phyloP scores from a whole-genome alignment of 2,329 filamentous ascomycete genomes.

The Nakataea oryzae region DNA sequence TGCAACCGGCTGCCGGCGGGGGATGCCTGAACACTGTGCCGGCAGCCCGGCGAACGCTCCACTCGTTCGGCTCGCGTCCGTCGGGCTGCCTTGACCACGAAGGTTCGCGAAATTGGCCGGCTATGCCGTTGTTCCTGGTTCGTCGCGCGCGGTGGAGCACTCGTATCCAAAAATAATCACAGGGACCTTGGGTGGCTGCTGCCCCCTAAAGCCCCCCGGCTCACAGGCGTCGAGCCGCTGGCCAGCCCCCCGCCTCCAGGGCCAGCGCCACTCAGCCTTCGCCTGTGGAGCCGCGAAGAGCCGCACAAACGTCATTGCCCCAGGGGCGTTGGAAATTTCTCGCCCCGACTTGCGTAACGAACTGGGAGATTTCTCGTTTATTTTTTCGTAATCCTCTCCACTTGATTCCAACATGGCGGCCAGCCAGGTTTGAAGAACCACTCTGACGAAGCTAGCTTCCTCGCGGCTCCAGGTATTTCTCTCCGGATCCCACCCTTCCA shows the following conservation, averaged over 20 bases:
- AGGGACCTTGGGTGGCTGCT: neutral
- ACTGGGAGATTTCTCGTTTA: neutral
- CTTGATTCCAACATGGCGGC: neutral
- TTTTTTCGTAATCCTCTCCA: neutral
- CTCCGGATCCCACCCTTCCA: neutral
- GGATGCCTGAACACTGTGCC: neutral
- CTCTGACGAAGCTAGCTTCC: neutral
- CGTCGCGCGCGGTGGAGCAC: neutral
- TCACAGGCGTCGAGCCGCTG: too few relatives aligned
- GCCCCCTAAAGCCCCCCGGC: too few relatives aligned
- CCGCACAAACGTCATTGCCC: neutral
- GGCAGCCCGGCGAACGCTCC: neutral
- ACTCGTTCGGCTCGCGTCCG: neutral
- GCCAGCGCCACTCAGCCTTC: too few relatives aligned
- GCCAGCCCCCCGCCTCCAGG: too few relatives aligned
- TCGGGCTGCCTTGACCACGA: neutral
- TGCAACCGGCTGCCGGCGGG: neutral
- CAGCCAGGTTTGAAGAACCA: neutral
- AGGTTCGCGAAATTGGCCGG: neutral
- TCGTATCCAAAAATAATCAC: neutral
- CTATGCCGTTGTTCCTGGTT: neutral
- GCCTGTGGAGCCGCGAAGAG: too few relatives aligned
- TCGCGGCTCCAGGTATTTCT: neutral
- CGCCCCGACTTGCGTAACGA: neutral
- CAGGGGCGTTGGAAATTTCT: neutral